Conservation (phyloP, 345 rosid species). For the Viola odorata region DNA sequence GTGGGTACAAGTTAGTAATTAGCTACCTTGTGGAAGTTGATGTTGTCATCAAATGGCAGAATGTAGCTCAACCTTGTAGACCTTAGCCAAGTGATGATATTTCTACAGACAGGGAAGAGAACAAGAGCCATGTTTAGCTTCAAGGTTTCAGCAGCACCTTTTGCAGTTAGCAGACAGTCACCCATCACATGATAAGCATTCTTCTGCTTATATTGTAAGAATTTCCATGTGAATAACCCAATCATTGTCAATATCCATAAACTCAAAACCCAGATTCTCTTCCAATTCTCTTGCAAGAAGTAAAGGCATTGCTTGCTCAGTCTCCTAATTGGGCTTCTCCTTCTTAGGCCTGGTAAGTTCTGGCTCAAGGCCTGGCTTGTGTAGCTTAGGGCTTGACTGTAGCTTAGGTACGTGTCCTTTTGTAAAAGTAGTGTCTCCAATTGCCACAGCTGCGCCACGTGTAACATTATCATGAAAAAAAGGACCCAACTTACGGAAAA, state of each 20-base stretch:
- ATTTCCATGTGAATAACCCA: constrained; percentile 85
- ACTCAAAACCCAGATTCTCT: constrained; percentile 78
- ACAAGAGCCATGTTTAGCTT: constrained; percentile 96
- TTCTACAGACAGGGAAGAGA: constrained; percentile 93
- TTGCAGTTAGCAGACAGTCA: constrained; percentile 85
- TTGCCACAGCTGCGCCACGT: constrained; percentile 79
- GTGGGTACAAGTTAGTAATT: not conserved
- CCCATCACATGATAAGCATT: constrained; percentile 72
- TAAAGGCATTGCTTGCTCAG: constrained; percentile 47
- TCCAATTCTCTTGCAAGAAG: constrained; percentile 84
- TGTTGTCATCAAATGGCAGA: constrained; percentile 94
- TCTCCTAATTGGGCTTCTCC: constrained; percentile 46
- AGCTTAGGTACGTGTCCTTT: constrained; percentile 89
- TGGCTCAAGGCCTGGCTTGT: constrained; percentile 99
- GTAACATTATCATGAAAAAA: constrained; percentile 16
- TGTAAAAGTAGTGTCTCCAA: constrained; percentile 92
- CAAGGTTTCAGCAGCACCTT: constrained; percentile 94
- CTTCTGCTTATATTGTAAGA: constrained; percentile 71
- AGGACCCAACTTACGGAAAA: constrained; percentile 1
- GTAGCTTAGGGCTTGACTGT: constrained; percentile 94
- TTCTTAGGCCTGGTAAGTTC: constrained; percentile 83
- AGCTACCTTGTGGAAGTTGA: constrained; percentile 93
- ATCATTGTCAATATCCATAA: constrained; percentile 81
- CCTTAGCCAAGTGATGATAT: constrained; percentile 91
- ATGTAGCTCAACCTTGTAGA: constrained; percentile 64